A percentile compares a stretch with the other conserved stretches of the same genome.
phyloP scores from a whole-genome alignment of 1,284 basidiomycete genomes.

The Microbotryum silenes-acaulis region DNA sequence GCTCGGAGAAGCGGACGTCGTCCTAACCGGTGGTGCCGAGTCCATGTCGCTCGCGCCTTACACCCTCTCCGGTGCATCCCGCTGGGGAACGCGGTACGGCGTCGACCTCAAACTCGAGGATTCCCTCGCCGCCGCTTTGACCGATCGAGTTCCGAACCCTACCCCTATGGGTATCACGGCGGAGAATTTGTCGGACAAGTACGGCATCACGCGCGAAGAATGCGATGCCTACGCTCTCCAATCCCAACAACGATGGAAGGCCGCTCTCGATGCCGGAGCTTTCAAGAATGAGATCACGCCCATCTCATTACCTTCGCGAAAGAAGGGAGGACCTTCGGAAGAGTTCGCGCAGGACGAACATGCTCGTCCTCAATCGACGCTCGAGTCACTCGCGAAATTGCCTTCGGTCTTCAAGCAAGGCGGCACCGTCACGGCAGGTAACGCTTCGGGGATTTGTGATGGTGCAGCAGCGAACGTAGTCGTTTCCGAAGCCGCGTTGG shows the following conservation, averaged over 20 bases:
- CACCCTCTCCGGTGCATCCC: conserved; percentile 43
- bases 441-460: conserved; percentile 81
- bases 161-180: conserved; percentile 54
- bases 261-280: conserved; percentile 43
- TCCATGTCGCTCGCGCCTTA: conserved; percentile 89
- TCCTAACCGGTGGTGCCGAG: conserved; percentile 94
- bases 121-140: conserved; percentile 48
- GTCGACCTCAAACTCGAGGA: conserved; percentile 52
- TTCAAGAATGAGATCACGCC: conserved; percentile 43
- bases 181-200: conserved; percentile 50
- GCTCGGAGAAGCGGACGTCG: conserved; percentile 73
- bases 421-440: conserved; percentile 89
- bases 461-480: conserved; percentile 94
- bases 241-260: conserved; percentile 41
- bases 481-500: conserved; percentile 81
- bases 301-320: conserved; percentile 36
- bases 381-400: conserved; percentile 80
- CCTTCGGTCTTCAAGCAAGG: conserved; percentile 79
- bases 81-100: conserved; percentile 47
- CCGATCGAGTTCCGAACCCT: conserved; percentile 47
- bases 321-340: conserved; percentile 38
- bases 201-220: conserved; percentile 66
- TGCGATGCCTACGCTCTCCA: conserved; percentile 55
- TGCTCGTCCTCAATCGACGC: conserved; percentile 68
- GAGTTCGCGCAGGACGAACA: conserved; percentile 47